Evolutionary conservation across 2,329 filamentous ascomycete genomes (phyloP), one percentile per base, ranked within the genome.

Genomic region (Geosmithia putterillii): DNA sequence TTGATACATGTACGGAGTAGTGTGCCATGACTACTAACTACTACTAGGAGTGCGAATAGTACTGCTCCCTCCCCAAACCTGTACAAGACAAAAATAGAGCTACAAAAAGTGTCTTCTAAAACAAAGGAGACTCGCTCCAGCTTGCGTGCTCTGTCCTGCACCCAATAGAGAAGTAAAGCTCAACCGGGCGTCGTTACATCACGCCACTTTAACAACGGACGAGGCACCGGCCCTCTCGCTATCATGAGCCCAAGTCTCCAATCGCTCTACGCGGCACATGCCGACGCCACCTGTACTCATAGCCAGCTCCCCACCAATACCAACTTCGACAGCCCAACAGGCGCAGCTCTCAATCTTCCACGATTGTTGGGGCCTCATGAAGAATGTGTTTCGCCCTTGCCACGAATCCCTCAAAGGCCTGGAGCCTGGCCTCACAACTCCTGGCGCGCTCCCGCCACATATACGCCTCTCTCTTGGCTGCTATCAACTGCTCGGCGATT

Each of bases 391-490:
- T 55, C 25, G 67, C 36, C 20, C 56, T 55, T 14, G 53, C 46
- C 3, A 61, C 63, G 46, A 71, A 67, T 36, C 58, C 56, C 52
- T 74, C 64, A 46, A 73, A 66, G 20, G 69, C 63, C 4, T 64
- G 61, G 17, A 79, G 53, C 41, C 70, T 64, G 46, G 59, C 64
- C 58, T 82, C 76, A 0, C 76, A 75, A 4, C 65, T 61, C 51
- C 76, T 67, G 0, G 78, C 78, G 25, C 74, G 62, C 25, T 63
- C 64, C 48, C 64, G 70, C 78, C 77, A 82, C 47, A 59, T 64
- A 1, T 50, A 49, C 4, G 53, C 46, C 20, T 62, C 58, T 12
- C 52, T 51, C 25, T 52, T 57, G 2, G 60, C 57, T 28, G 57
- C 57, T 18, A 67, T 57, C 38, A 80, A 51, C 48, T 73, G 63